Evolutionary conservation across 2,329 filamentous ascomycete species (phyloP).

Genomic region (Colletotrichum sp.): DNA sequence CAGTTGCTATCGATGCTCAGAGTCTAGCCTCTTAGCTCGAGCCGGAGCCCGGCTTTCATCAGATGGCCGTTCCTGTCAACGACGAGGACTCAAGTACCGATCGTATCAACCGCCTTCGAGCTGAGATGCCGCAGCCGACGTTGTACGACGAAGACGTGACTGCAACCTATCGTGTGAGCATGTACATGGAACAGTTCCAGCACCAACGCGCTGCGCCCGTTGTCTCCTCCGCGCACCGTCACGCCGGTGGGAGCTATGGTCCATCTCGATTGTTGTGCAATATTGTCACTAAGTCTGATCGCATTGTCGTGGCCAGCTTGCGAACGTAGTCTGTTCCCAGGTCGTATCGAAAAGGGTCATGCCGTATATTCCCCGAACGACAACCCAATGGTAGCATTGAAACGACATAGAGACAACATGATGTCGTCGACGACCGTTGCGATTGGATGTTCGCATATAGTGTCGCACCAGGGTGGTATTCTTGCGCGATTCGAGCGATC

Average conservation of each 20-base stretch:
- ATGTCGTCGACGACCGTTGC: slow-evolving; percentile 2
- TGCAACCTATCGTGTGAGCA: background rate
- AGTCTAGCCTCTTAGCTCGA: background rate
- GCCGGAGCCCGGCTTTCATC: background rate
- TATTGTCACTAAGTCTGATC: background rate
- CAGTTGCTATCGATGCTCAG: background rate
- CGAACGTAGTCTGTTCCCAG: background rate
- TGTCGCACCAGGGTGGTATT: background rate
- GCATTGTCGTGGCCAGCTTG: background rate
- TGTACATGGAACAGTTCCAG: background rate
- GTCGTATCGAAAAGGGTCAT: background rate
- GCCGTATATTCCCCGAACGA: background rate
- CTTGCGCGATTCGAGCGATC: background rate
- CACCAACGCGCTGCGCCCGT: background rate
- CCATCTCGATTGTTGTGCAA: background rate
- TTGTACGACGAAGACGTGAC: background rate
- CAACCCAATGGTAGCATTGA: background rate
- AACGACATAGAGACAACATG: background rate
- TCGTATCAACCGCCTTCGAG: background rate
- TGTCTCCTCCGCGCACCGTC: background rate
- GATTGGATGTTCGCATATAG: background rate
- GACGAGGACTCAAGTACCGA: background rate
- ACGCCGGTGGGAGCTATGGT: background rate
- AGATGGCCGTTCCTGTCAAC: background rate
- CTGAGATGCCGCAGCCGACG: background rate